Evolutionary conservation across 2,329 filamentous ascomycete species (phyloP).

Genomic region (Biscogniauxia mediterranea): DNA sequence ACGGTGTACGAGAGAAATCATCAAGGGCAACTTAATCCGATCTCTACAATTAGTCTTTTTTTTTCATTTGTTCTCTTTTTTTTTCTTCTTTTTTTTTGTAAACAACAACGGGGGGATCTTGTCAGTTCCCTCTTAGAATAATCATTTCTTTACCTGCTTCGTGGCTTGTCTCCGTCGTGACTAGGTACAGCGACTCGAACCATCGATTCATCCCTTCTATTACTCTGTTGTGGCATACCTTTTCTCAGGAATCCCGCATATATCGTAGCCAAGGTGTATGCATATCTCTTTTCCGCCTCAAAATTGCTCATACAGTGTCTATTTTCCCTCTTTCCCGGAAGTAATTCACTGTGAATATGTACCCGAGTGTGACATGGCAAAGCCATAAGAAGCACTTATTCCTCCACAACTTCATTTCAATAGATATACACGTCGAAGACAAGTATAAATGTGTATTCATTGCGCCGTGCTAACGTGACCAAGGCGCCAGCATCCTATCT

Average conservation of each 20-base stretch:
- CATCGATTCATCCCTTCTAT: too few relatives aligned
- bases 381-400: not conserved
- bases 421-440: not conserved
- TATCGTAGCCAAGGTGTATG: too few relatives aligned
- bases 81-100: not conserved
- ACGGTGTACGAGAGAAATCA: not conserved
- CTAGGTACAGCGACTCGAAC: not conserved
- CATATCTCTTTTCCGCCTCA: too few relatives aligned
- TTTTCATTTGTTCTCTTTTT: not conserved
- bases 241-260: too few relatives aligned
- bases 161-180: not conserved
- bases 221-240: too few relatives aligned
- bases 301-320: too few relatives aligned
- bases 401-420: not conserved
- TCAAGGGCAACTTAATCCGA: not conserved
- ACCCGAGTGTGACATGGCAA: not conserved
- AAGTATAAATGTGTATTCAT: not conserved
- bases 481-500: not conserved
- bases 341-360: not conserved
- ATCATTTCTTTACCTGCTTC: not conserved
- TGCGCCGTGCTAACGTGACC: not conserved
- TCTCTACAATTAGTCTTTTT: not conserved
- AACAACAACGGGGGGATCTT: not conserved
- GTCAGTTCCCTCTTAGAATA: not conserved
- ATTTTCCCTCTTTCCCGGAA: too few relatives aligned